Evolutionary conservation across 75 land plant genomes (phyloP).

Genomic region (Adiantum capillusveneris): DNA sequence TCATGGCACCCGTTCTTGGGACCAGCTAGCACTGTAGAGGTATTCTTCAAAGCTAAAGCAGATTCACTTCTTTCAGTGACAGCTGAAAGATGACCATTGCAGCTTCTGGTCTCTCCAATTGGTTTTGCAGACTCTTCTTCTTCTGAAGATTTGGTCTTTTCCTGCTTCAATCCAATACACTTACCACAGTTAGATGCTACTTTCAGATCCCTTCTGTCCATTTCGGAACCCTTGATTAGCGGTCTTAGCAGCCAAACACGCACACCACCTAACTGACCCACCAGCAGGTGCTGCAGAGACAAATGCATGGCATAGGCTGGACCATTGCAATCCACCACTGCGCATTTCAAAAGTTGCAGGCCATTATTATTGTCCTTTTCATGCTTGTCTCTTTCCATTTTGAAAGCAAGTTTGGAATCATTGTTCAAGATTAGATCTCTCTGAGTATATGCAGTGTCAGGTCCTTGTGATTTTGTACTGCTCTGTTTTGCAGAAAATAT

Average conservation of each 20-base stretch:
- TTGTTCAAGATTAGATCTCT: neutral
- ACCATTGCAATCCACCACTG: conserved; percentile 19
- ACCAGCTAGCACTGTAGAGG: neutral
- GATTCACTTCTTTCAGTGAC: neutral
- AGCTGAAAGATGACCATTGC: too few species aligned
- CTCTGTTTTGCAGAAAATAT: conserved; percentile 18
- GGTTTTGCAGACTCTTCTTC: neutral
- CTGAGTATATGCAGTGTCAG: neutral
- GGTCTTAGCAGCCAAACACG: conserved; percentile 22
- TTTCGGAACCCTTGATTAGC: conserved; percentile 16
- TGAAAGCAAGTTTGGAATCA: neutral
- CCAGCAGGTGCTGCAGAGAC: conserved; percentile 18
- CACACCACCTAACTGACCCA: conserved; percentile 24
- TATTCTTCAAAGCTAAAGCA: neutral
- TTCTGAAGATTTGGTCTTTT: neutral
- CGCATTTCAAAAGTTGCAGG: conserved; percentile 15
- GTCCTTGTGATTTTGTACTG: neutral
- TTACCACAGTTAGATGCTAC: neutral
- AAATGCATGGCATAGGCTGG: conserved; percentile 22
- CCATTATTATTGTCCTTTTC: neutral
- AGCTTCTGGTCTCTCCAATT: neutral
- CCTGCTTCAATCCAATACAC: too few species aligned
- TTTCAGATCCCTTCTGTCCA: neutral
- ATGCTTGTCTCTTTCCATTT: conserved; percentile 4
- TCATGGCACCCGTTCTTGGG: neutral